Evolutionary conservation across 2,329 filamentous ascomycete genomes (phyloP), one percentile per base, ranked within the genome.

Genomic region (Penicillium fuscoglaucum): DNA sequence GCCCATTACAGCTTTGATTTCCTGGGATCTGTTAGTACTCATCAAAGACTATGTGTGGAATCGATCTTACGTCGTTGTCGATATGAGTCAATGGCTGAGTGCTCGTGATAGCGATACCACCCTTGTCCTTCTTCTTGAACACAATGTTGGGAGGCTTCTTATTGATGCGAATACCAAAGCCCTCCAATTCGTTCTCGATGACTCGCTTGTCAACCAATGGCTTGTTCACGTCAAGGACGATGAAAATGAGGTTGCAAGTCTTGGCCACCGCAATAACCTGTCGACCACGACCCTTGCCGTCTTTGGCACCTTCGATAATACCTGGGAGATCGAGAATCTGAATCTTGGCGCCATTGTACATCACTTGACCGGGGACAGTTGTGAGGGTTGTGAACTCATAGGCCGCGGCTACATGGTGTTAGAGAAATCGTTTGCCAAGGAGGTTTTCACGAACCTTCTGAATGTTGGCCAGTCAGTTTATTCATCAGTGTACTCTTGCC

Each of bases 91-190:
- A 82, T 6, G 93, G 91, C 45, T 95, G 89, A 2, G 95, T 99
- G 78, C 87, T 95, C n/a, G 93, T 96, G 72, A 99, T 95, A 72
- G 90, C 93, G 72, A 99, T 87, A 37, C 95, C 95, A 67, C 95
- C 95, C 80, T 98, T 98, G 78, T 99, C 95, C 83, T 99, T 99
- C 83, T 99, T 99, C 80, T 89, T 96, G 83, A 97, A 96, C n/a
- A 95, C 90, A 71, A 99, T 99, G 75, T 99, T 99, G 41, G 95
- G 95, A 28, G 95, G 95, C 68, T 87, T 80, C 82, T 98, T 99
- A 83, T 99, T 99, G 81, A 98, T 93, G 57, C 95, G 86, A 73
- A 99, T 97, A 35, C 95, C 95, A 70, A 99, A 99, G 8, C 95
- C 95, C 76, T 99, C 95, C 74, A 99, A 79, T 80, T 99, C 95